A percentile compares a stretch with the other conserved stretches of the same genome.
Conservation (phyloP, 352 stramenopile species). For the Peronospora belbahrii region DNA sequence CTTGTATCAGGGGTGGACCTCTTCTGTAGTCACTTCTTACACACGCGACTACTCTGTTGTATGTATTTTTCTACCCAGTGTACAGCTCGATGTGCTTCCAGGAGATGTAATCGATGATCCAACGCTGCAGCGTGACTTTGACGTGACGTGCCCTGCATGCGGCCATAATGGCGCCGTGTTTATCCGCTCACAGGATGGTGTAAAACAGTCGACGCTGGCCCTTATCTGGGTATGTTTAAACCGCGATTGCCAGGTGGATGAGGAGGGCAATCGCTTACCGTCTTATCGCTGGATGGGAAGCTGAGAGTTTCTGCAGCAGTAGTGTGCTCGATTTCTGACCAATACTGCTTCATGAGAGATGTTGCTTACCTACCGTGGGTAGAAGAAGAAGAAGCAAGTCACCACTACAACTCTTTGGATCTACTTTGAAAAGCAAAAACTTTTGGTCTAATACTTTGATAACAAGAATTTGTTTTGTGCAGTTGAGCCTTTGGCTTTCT, state of each 20-base stretch:
- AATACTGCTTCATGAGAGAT: not conserved
- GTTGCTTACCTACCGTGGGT: not conserved
- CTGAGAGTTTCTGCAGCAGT: constrained; percentile 6
- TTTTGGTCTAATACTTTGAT: not conserved
- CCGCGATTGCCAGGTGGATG: constrained; percentile 79
- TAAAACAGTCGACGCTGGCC: constrained; percentile 80
- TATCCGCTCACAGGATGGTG: constrained; percentile 82
- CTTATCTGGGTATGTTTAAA: constrained; percentile 88
- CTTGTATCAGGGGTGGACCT: not conserved
- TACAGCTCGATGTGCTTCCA: constrained; percentile 80
- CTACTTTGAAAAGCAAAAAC: not conserved
- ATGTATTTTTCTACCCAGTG: constrained; percentile 24
- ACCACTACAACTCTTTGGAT: no score
- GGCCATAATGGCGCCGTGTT: constrained; percentile 75
- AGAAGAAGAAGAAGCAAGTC: constrained; percentile 2
- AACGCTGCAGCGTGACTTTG: constrained; percentile 83
- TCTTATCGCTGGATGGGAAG: constrained; percentile 85
- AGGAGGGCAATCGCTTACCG: constrained; percentile 75
- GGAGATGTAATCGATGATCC: constrained; percentile 84
- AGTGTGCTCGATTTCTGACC: not conserved
- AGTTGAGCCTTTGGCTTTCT: no score
- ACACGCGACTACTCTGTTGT: not conserved
- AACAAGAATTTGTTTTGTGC: not conserved
- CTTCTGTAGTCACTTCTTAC: not conserved
- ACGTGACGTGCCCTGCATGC: constrained; percentile 78